Evolutionary conservation across 208 protist species (phyloP), one percentile per base, ranked within the genome.

Genomic region (Spongospora subterranea): DNA sequence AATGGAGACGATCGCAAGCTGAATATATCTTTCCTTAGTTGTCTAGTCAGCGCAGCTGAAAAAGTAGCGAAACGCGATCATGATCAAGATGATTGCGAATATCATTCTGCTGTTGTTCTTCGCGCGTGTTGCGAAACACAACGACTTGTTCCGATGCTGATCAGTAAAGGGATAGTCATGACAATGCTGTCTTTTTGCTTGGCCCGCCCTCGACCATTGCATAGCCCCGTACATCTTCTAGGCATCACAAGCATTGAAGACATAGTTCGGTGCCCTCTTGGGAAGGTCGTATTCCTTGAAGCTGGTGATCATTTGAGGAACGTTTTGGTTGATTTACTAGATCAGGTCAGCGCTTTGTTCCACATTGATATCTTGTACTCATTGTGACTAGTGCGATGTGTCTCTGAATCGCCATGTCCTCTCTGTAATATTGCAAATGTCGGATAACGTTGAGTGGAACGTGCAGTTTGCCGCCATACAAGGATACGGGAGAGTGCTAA

Each of bases 71-170:
- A 6, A 43, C 6, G 71, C 6, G 6, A 6, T 6, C 71, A 82
- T n/a, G 71, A 82, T 43, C 71, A 43, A 13, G 71, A 82, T n/a
- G n/a, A 82, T n/a, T 82, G 71, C 71, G 71, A 82, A 43, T 82
- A 39, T n/a, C 71, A 82, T 43, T 82, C 71, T 6, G 71, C 71
- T 43, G 71, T 82, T 6, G 71, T 82, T 35, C 71, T 82, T 82
- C 71, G 71, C 6, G 71, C 71, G 6, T 82, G 71, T 43, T 82
- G 71, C n/a, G 71, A 82, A 82, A 82, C 40, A n/a, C n/a, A 35
- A 20, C 71, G 71, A 20, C 71, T 82, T 6, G 6, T 82, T 6
- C 71, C 71, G 13, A 82, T 82, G 71, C 71, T 82, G 71, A n/a
- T 82, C 35, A 13, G n/a, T 20, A 82, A 82, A 6, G n/a, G n/a